phyloP scores from a whole-genome alignment of 2,329 filamentous ascomycete genomes.

The Nemania serpens region DNA sequence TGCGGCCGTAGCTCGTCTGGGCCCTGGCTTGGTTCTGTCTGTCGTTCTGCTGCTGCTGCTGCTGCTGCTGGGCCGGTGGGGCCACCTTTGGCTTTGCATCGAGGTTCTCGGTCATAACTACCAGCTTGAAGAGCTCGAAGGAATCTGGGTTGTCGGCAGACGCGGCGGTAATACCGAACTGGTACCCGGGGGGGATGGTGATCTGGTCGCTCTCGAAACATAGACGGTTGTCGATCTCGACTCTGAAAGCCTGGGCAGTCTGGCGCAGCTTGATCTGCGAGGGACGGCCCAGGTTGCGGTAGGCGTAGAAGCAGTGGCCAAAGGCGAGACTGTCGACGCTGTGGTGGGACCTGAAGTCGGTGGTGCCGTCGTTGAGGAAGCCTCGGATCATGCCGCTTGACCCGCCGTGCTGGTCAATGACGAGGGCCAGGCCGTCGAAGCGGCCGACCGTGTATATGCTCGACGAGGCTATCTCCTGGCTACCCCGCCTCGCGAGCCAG shows the following conservation, averaged over 20 bases:
- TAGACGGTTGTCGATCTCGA: constrained; percentile 75
- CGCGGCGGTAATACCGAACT: constrained; percentile 84
- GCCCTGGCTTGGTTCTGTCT: constrained; percentile 41
- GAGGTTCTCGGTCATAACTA: constrained; percentile 65
- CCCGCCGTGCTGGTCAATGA: constrained; percentile 83
- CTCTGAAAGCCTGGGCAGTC: constrained; percentile 67
- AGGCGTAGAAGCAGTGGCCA: constrained; percentile 87
- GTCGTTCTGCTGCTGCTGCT: constrained; percentile 42
- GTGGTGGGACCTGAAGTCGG: constrained; percentile 76
- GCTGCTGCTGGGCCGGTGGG: constrained; percentile 7
- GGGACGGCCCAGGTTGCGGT: constrained; percentile 87
- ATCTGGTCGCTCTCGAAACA: constrained; percentile 88
- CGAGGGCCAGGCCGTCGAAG: constrained; percentile 89
- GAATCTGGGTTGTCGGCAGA: constrained; percentile 92
- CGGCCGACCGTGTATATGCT: constrained; percentile 83
- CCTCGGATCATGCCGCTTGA: constrained; percentile 80
- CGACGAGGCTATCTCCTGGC: constrained; percentile 66
- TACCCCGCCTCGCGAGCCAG: constrained; percentile 80
- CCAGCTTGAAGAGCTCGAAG: constrained; percentile 89
- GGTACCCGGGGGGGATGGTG: constrained; percentile 77
- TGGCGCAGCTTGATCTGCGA: constrained; percentile 77
- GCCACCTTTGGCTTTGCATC: constrained; percentile 42
- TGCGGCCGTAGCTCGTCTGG: constrained; percentile 36
- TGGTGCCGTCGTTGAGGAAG: constrained; percentile 89
- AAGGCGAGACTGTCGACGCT: constrained; percentile 87